Evolutionary conservation across 192 early-diverging fungal species (phyloP), one percentile per base, ranked within the genome.

Genomic region (Gaertneriomyces sp.): DNA sequence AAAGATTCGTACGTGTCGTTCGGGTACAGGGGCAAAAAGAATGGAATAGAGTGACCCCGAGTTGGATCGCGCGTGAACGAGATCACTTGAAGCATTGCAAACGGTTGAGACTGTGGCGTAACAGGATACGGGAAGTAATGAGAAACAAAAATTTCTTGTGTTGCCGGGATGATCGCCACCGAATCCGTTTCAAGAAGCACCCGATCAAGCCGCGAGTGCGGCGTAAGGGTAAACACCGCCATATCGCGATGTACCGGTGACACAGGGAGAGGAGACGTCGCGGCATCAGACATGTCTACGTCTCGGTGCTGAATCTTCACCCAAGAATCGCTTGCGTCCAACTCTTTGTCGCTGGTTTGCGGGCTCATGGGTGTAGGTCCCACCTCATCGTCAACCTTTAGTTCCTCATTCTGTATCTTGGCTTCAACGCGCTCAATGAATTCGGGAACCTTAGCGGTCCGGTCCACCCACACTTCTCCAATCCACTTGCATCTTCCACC

Each of bases 11-110:
- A 33, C 2, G 25, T 33, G 25, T 33, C 25, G 25, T 33, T 33
- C 1, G 25, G 25, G 25, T 33, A 33, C 25, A 33, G 25, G 25
- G 25, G 25, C 25, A 96, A 89, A 59, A 76, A 76, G 77, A 98
- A 96, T 19, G 96, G 96, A 42, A 91, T 77, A 45, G 93, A 83
- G 72, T 96, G 92, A 6, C 81, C 70, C 41, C 83, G 82, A 10
- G 51, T 42, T 11, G 86, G 73, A 33, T 93, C 89, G 61, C 87
- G 84, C 53, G 80, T 75, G 71, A 89, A 95, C 70, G 95, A 93
- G 74, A 86, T 87, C 16, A 90, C 90, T 16, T 75, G 78, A 54
- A 95, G 64, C n/a, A 81, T 10, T 50, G 42, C 58, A 60, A 61
- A n/a, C 49, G 12, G 1, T 60, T n/a, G 16, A 46, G 58, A 9